Conservation (phyloP, 2,329 filamentous ascomycete species). For the Clarireedia monteithiana region DNA sequence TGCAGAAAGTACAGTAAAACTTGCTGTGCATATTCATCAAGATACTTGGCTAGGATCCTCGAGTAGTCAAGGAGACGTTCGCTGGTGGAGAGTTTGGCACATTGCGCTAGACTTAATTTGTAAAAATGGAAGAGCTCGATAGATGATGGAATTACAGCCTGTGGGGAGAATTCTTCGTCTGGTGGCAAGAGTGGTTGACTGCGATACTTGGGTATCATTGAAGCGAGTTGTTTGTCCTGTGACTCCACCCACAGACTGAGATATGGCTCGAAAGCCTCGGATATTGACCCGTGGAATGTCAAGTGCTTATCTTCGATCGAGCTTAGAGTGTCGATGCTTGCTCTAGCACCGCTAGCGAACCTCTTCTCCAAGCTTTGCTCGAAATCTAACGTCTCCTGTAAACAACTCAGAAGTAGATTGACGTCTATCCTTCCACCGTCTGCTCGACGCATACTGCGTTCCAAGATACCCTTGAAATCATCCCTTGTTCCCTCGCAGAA, state of each 20-base stretch:
- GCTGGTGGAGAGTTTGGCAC: slow-evolving; percentile 92
- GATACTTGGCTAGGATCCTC: slow-evolving; percentile 79
- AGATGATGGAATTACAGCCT: slow-evolving; percentile 85
- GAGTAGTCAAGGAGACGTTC: slow-evolving; percentile 77
- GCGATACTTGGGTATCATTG: slow-evolving; percentile 81
- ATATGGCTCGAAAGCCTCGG: slow-evolving; percentile 94
- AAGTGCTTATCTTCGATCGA: slow-evolving; percentile 69
- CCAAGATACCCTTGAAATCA: slow-evolving; percentile 88
- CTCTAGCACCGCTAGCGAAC: slow-evolving; percentile 64
- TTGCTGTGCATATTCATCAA: slow-evolving; percentile 92
- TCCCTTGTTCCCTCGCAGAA: slow-evolving; percentile 95
- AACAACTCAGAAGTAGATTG: slow-evolving; percentile 75
- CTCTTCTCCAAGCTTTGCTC: slow-evolving; percentile 83
- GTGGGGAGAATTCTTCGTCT: slow-evolving; percentile 87
- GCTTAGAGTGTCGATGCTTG: slow-evolving; percentile 83
- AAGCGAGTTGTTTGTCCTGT: slow-evolving; percentile 80
- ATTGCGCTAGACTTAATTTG: slow-evolving; percentile 85
- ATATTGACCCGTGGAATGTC: slow-evolving; percentile 84
- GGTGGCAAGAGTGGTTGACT: slow-evolving; percentile 68
- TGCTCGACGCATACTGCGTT: slow-evolving; percentile 71
- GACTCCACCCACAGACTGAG: slow-evolving; percentile 95
- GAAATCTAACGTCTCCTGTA: slow-evolving; percentile 95
- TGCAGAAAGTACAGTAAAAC: slow-evolving; percentile 70
- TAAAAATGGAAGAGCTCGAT: slow-evolving; percentile 98
- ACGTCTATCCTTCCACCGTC: slow-evolving; percentile 81